A percentile compares a stretch with the other conserved stretches of the same genome.
Conservation (phyloP, 495 filamentous ascomycete species). For the Neurospora cerealis region DNA sequence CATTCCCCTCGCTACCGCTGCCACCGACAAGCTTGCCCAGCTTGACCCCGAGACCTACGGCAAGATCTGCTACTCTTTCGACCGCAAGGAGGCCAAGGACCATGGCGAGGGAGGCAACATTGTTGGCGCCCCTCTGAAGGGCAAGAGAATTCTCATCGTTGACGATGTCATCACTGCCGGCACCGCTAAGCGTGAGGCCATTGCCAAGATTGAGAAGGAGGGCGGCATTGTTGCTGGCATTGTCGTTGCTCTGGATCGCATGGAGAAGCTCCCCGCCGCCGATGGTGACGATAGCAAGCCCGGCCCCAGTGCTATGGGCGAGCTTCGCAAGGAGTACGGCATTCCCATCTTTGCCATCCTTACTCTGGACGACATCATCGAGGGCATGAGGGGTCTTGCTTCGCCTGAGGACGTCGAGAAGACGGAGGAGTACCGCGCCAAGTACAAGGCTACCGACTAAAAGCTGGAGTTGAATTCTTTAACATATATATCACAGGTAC, state of each 20-base stretch:
- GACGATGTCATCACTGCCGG: conserved; percentile 96
- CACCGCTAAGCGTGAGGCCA: conserved; percentile 84
- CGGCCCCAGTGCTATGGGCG: conserved; percentile 63
- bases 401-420: conserved; percentile 54
- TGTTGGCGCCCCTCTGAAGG: conserved; percentile 73
- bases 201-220: conserved; percentile 68
- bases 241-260: conserved; percentile 76
- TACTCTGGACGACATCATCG: conserved; percentile 72
- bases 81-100: conserved; percentile 89
- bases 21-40: conserved; percentile 57
- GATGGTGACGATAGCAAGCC: conserved; percentile 42
- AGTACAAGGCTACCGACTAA: conserved; percentile 57
- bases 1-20: conserved; percentile 71
- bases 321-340: conserved; percentile 60
- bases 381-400: conserved; percentile 42
- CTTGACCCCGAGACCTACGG: conserved; percentile 47
- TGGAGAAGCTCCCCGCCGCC: conserved; percentile 61
- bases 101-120: conserved; percentile 91
- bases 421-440: conserved; percentile 68
- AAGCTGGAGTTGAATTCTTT: background rate
- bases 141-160: conserved; percentile 77
- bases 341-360: conserved; percentile 47
- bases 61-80: conserved; percentile 71
- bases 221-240: conserved; percentile 79
- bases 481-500: background rate